Base-by-base conservation (phyloP, 805 yeast genomes). In the Ogataea siamensis region DNA sequence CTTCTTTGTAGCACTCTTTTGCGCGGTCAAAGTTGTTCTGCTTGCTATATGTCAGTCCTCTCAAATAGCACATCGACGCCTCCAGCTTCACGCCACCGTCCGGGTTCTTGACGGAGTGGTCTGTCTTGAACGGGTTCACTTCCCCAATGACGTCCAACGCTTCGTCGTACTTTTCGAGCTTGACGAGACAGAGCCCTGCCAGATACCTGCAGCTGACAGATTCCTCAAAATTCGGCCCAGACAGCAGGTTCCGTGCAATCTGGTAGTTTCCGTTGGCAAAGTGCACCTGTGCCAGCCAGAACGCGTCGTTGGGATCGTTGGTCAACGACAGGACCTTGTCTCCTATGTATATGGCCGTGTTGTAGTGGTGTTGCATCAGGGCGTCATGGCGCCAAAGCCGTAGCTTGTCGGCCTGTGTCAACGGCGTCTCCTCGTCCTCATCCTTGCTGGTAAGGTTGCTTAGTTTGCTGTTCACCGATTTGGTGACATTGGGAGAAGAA, bases 331-430 rank as follows among this genome's bases (percentile, higher is more conserved):
- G 71, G 6, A 93, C 86, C 53, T 89, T 91, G 63, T 93, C 96
- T 11, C 96, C 98, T 18, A 93, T 75, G 57, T 80, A 87, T 51
- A 83, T 91, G 0, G 98, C 97, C 0, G 97, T 87, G 29, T 73
- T 72, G 59, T 86, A 86, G 46, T 88, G 94, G 58, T 89, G 97
- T 51, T 89, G 95, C 82, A 84, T 80, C 40, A 84, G 61, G 0
- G 99, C 95, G 55, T 88, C 96, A 47, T 88, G 94, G 32, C 98
- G 68, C 99, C 98, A 93, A 19, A 86, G 67, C 31, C 98, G 65
- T 23, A 93, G 70, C 49, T 81, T 79, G 47, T 91, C 97, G 0
- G 89, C 93, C 41, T 85, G 93, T 0, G 95, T 74, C 27, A 77
- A 54, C 5, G 82, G 82, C 35, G 67, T 41, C 17, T 59, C 60